Conservation (phyloP, 768 basidiomycete genomes). For the Russula olivacea region DNA sequence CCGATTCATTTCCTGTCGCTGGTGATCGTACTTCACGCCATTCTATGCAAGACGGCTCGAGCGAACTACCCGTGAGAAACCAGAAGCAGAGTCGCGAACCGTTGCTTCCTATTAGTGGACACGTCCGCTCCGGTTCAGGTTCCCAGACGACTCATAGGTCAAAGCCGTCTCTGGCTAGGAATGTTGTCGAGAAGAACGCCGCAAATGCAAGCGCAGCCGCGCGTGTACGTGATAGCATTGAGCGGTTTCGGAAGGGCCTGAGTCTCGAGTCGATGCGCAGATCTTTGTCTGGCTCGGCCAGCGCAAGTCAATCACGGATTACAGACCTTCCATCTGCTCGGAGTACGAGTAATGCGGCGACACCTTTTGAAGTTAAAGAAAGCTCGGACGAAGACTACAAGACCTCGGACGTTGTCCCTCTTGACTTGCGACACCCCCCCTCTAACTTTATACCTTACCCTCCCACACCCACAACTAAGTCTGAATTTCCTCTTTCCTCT, state of each 20-base stretch:
- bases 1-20: conserved; percentile 20
- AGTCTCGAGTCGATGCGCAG: conserved; percentile 33
- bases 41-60: conserved; percentile 31
- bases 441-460: conserved; percentile 21
- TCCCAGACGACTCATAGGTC: conserved; percentile 28
- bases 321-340: conserved; percentile 18
- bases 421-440: conserved; percentile 15
- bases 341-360: conserved; percentile 10
- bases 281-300: conserved; percentile 26
- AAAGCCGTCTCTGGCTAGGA: conserved; percentile 25
- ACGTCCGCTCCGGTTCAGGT: conserved; percentile 25
- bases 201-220: conserved; percentile 30
- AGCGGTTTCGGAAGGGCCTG: conserved; percentile 50
- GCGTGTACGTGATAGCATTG: conserved; percentile 53
- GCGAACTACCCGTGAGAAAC: conserved; percentile 34
- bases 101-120: conserved; percentile 51
- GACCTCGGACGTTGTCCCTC: conserved; percentile 10
- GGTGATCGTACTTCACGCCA: conserved; percentile 15
- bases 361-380: conserved; percentile 22
- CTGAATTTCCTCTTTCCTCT: conserved; percentile 31
- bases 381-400: conserved; percentile 22
- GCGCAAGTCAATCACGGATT: conserved; percentile 20
- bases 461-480: conserved; percentile 19
- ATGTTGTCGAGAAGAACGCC: conserved; percentile 30
- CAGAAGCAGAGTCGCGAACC: conserved; percentile 67